Evolutionary conservation across 805 yeast species (phyloP).

Genomic region (Candida quercuum): DNA sequence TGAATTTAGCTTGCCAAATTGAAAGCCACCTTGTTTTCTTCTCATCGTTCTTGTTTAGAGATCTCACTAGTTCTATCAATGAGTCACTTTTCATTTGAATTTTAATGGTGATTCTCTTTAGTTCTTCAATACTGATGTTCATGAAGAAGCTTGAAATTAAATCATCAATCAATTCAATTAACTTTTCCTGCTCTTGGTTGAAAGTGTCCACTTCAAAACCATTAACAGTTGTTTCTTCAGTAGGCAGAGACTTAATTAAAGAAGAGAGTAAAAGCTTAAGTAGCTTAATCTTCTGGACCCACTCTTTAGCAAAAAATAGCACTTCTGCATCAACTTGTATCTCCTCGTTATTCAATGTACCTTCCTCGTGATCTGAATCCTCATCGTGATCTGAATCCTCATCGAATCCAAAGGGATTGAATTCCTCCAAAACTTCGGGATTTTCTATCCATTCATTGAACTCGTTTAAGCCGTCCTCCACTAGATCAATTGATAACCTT

Average conservation of each 20-base stretch:
- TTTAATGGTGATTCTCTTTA: slow-evolving; percentile 27
- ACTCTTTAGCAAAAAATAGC: slow-evolving; percentile 35
- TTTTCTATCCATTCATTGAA: slow-evolving; percentile 64
- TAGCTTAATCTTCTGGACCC: slow-evolving; percentile 51
- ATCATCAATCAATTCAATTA: slow-evolving; percentile 50
- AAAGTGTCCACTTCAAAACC: slow-evolving; percentile 45
- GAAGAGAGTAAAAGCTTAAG: slow-evolving; percentile 55
- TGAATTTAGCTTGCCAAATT: slow-evolving; percentile 45
- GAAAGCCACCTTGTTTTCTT: slow-evolving; percentile 54
- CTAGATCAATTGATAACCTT: slow-evolving; percentile 36
- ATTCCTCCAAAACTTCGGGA: slow-evolving; percentile 42
- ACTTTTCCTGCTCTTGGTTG: slow-evolving; percentile 32
- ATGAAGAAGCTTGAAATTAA: slow-evolving; percentile 52
- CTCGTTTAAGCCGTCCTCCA: slow-evolving; percentile 63
- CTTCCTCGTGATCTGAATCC: slow-evolving; percentile 19
- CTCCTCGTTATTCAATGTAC: slow-evolving; percentile 8
- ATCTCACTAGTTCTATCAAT: slow-evolving; percentile 27
- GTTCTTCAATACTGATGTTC: slow-evolving; percentile 21
- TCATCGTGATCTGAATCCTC: slow-evolving; percentile 27
- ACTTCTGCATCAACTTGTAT: slow-evolving; percentile 31
- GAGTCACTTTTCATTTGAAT: slow-evolving; percentile 17
- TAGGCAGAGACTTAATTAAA: slow-evolving; percentile 52
- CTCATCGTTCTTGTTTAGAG: slow-evolving; percentile 42
- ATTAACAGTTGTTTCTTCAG: slow-evolving; percentile 23
- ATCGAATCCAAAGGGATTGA: slow-evolving; percentile 47